Evolutionary conservation across 2,329 filamentous ascomycete genomes (phyloP), one percentile per base, ranked within the genome.

Genomic region (Byssochlamys sp.): DNA sequence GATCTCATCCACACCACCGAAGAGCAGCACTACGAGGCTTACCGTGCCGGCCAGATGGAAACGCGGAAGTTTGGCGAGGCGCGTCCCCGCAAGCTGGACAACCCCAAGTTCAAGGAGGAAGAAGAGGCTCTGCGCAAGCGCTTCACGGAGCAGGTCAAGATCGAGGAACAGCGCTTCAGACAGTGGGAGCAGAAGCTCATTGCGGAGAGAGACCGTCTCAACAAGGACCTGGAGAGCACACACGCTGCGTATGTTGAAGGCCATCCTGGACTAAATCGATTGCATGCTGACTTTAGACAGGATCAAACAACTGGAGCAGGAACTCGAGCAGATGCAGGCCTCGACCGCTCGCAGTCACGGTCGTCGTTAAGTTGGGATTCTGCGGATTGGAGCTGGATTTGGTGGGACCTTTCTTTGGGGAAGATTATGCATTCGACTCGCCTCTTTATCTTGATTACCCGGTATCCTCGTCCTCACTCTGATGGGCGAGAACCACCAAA

Each of bases 161-260:
- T 99, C 71, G 95, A 99, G 82, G 94, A 99, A 80, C 91, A 96
- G 81, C 87, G 94, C 65, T 99, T 99, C 87, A 86, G 95, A 77
- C 89, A 95, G 79, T 99, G 94, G 94, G 94, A 99, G 81, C 94
- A 99, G 85, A 97, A 97, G 85, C 89, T 99, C 75, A 99, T 99
- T 71, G 87, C 90, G 62, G 94, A 99, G 84, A 88, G 94, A 77
- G 95, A 99, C 77, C 90, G 94, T 68, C 86, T 99, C 79, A 99
- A 99, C 86, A 99, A 99, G 86, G 94, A 99, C 73, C 85, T 99
- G 75, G 94, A 99, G 81, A 89, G 90, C 77, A 97, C 92, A 66
- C 95, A 99, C 71, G 92, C 94, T 70, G 87, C 81, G 74, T 80
- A 77, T 61, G 76, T 75, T 58, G 6, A 52, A 35, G 12, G 10